Conservation (phyloP, 768 basidiomycete genomes). For the Inosperma sp. region DNA sequence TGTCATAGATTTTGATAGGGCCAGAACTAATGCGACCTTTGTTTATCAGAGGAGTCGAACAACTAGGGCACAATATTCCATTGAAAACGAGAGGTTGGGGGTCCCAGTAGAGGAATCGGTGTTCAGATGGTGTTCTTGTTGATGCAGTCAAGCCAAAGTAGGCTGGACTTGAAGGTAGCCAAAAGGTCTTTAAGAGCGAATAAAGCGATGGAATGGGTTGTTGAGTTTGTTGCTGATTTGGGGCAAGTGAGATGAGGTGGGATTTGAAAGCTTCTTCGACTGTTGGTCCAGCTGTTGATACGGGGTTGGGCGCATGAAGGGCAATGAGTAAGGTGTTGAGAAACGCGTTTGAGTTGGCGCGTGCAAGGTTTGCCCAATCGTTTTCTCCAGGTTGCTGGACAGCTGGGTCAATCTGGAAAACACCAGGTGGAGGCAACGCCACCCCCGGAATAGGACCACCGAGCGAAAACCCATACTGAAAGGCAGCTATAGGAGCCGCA, state of each 20-base stretch:
- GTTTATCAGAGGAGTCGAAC: conserved; percentile 55
- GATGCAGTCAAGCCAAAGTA: conserved; percentile 77
- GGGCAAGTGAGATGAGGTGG: conserved; percentile 62
- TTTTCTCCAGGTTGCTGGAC: conserved; percentile 39
- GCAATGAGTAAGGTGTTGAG: conserved; percentile 52
- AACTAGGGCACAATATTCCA: conserved; percentile 70
- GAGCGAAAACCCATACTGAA: conserved; percentile 22
- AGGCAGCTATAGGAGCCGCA: conserved; percentile 17
- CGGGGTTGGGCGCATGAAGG: conserved; percentile 59
- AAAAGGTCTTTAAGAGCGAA: conserved; percentile 76
- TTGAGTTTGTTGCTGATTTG: conserved; percentile 39
- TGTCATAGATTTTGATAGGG: conserved; percentile 75
- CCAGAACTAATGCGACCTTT: conserved; percentile 69
- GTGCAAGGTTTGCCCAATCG: conserved; percentile 61
- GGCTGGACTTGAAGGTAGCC: conserved; percentile 74
- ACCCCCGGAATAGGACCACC: conserved; percentile 27
- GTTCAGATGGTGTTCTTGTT: conserved; percentile 64
- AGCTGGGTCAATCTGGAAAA: conserved; percentile 48
- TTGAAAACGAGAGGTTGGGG: conserved; percentile 80
- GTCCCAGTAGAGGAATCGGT: conserved; percentile 85
- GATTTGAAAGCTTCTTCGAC: conserved; percentile 78
- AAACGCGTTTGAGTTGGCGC: conserved; percentile 53
- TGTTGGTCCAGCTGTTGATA: conserved; percentile 54
- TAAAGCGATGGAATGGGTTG: conserved; percentile 66
- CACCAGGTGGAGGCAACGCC: conserved; percentile 28